Base-by-base conservation (phyloP, 371 early-diverging fungal genomes). In the Mortierella sp. region DNA sequence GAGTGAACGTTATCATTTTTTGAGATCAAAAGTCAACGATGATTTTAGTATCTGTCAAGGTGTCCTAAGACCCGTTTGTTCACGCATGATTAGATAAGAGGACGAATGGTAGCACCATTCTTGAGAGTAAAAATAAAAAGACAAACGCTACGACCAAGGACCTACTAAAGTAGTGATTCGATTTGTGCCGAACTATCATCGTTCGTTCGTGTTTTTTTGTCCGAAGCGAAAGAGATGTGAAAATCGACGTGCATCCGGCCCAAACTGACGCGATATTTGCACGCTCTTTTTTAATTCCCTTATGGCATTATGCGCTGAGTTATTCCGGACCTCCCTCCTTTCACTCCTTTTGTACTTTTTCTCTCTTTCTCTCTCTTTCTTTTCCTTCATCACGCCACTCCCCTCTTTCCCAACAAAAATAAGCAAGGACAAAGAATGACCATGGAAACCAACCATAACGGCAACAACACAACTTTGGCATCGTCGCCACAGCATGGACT, bases 401-500 rank as follows among this genome's bases (percentile, higher is more conserved):
- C 42, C 42, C 42, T 5, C 42, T 21, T 63, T 14, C 44, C 26
- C 60, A 31, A 58, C 28, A 26, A 26, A 26, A n/a, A 58, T 16
- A 31, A 28, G 14, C 60, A 60, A 60, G 31, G 60, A 74, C 47
- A 76, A 38, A 42, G 34, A n/a, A 77, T n/a, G 50, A 26, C 55
- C 9, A 55, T 52, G 21, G 47, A 28, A 9, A 26, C 44, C 26
- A 26, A 80, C 21, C 44, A 31, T 21, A 44, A 7, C 34, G 54
- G 13, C 28, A 28, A 28, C 26, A n/a, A 60, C 5, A 60, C 14
- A 31, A 16, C 31, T 6, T 31, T 28, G 58, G 28, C 26, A 26
- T 58, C 58, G 13, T 60, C 60, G 31, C 72, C 57, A 13, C 14
- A 55, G 28, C 85, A 85, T 74, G 85, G 85, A 47, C 80, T 85